Conservation (phyloP, 2,329 filamentous ascomycete genomes). For the Ceratocystis colombiana region DNA sequence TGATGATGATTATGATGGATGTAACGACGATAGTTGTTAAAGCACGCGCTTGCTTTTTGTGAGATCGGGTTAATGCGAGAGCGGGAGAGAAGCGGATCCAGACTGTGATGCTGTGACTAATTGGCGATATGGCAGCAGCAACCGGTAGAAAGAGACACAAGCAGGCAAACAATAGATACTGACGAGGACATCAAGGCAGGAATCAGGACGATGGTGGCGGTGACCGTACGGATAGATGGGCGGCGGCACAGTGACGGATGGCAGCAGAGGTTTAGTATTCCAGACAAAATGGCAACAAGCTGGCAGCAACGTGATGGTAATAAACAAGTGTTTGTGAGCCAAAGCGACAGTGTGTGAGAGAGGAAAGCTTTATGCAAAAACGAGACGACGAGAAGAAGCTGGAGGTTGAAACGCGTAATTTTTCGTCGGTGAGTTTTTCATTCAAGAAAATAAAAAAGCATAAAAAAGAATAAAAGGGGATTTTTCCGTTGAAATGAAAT, state of each 20-base stretch:
- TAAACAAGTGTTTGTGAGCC: no score
- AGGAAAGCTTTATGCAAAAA: no score
- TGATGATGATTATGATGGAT: neutral
- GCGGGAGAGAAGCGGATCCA: conserved; percentile 9
- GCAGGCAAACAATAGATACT: no score
- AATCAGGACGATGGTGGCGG: no score
- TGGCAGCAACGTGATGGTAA: neutral
- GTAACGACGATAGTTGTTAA: neutral
- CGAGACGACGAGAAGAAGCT: no score
- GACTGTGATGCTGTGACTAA: neutral
- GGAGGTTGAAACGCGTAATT: neutral
- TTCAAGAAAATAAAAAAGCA: neutral
- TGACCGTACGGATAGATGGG: neutral
- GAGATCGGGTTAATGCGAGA: neutral
- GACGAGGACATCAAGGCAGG: no score
- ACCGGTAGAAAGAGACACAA: neutral
- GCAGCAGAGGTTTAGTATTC: neutral
- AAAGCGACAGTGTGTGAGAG: no score
- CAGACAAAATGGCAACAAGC: neutral
- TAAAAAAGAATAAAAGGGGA: neutral
- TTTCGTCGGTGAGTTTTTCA: neutral
- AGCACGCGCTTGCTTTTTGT: neutral
- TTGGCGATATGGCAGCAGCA: neutral
- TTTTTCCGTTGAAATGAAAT: neutral
- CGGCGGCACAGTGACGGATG: neutral